phyloP scores from a whole-genome alignment of 768 basidiomycete genomes.

The Multifurca ochricompacta region DNA sequence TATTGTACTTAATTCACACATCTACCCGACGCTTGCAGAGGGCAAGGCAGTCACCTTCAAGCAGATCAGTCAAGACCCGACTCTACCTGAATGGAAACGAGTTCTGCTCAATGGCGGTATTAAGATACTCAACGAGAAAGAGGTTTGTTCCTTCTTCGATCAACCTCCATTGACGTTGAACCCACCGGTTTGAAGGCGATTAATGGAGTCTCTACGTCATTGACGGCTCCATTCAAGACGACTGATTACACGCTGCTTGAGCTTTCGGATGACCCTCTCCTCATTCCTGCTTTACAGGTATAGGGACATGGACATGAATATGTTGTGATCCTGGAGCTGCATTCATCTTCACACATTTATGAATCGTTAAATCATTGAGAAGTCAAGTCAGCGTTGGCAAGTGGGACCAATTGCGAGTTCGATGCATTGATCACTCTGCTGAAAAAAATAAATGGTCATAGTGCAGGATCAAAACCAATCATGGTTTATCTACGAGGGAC shows the following conservation, averaged over 20 bases:
- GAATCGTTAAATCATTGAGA: neutral
- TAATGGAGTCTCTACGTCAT: slow-evolving; percentile 55
- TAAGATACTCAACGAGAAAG: slow-evolving; percentile 49
- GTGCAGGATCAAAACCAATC: neutral
- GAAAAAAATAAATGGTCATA: neutral
- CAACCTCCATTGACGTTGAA: neutral
- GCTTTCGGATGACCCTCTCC: neutral
- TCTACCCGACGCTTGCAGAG: slow-evolving; percentile 52
- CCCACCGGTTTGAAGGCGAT: slow-evolving; percentile 32
- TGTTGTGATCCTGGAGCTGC: neutral
- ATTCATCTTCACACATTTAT: neutral
- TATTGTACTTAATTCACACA: slow-evolving; percentile 36
- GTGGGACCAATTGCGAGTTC: too few relatives aligned
- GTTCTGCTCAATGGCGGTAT: slow-evolving; percentile 50
- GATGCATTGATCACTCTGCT: neutral
- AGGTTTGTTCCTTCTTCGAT: slow-evolving; percentile 36
- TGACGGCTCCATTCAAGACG: slow-evolving; percentile 40
- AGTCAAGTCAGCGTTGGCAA: too few relatives aligned
- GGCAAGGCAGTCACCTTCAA: slow-evolving; percentile 52
- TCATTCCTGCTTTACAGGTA: neutral
- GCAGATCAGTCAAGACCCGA: slow-evolving; percentile 29
- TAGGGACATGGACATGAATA: neutral
- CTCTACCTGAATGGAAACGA: slow-evolving; percentile 47
- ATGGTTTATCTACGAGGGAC: neutral
- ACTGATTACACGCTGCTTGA: slow-evolving; percentile 16